Conservation (phyloP, 495 filamentous ascomycete genomes). For the Daldinia childiae region DNA sequence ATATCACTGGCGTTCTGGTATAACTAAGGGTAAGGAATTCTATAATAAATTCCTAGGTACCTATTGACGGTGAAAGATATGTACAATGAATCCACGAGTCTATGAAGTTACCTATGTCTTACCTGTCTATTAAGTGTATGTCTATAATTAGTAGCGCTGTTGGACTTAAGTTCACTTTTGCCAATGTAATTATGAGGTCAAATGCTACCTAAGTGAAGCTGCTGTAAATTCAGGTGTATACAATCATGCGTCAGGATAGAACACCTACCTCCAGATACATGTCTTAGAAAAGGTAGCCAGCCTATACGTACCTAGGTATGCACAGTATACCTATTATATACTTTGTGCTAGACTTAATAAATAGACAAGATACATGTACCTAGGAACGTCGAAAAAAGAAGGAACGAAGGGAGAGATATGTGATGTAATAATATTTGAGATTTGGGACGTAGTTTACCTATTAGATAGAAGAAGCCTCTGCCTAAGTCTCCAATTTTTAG, state of each 20-base stretch:
- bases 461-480: not conserved
- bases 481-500: not conserved
- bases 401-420: not conserved
- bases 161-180: not conserved
- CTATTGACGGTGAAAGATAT: slow-evolving; percentile 12
- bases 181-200: too few species aligned
- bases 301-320: too few species aligned
- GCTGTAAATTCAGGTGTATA: not conserved
- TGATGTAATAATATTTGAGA: not conserved
- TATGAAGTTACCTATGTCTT: not conserved
- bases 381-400: not conserved
- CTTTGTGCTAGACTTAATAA: too few species aligned
- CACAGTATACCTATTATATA: too few species aligned
- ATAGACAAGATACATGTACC: too few species aligned
- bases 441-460: not conserved
- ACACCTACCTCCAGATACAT: too few species aligned
- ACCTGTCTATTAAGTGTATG: not conserved
- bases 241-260: not conserved
- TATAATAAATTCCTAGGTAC: slow-evolving; percentile 2
- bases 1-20: slow-evolving; percentile 28
- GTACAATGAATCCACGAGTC: slow-evolving; percentile 16
- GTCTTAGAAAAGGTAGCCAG: too few species aligned
- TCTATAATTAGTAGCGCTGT: not conserved
- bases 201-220: not conserved
- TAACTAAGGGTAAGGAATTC: slow-evolving; percentile 20